Evolutionary conservation across 805 yeast species (phyloP), one percentile per base, ranked within the genome.

Genomic region (Wickerhamomyces pijperi): DNA sequence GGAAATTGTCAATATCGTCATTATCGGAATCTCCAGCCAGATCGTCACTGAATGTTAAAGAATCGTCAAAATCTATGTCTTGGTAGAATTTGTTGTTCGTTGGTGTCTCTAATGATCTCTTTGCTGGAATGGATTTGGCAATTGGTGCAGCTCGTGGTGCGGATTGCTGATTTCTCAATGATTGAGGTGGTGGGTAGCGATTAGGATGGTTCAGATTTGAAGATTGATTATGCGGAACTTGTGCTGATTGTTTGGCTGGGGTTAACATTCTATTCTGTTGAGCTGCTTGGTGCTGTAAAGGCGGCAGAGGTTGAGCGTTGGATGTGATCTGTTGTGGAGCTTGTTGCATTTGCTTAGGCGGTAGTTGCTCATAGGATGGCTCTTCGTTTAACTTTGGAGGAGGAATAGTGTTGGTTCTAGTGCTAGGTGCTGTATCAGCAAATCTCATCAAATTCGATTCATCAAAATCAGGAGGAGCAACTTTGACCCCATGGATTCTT

Each of bases 21-120:
- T 58, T 60, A 32, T 58, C 56, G 5, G 63, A 53, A 39, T 63
- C 68, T 6, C 61, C 58, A 39, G 59, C 65, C 15, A 64, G 42
- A 36, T 65, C 71, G 46, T 74, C 78, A 48, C 76, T 70, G 41
- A 72, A 71, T 42, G 68, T 61, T 38, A 73, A 60, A 2, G 80
- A 73, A 47, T 74, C 79, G 32, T 74, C 79, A 40, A 67, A 55
- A 33, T 63, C 67, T n/a, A 63, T 31, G 5, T 15, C 33, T 11
- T 31, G 7, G 17, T 35, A 19, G 7, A 25, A 11, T 12, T 25
- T 25, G 7, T 7, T 25, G 13, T 25, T 25, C 5, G 17, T 19
- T n/a, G 48, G 36, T 15, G 41, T 37, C 1, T 15, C 28, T 1
- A 34, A 13, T 1, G 37, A 4, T 37, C 54, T 39, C 36, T 50